Evolutionary conservation across 163 green algal species (phyloP), one percentile per base, ranked within the genome.

Genomic region (Smithsoniella earleae): DNA sequence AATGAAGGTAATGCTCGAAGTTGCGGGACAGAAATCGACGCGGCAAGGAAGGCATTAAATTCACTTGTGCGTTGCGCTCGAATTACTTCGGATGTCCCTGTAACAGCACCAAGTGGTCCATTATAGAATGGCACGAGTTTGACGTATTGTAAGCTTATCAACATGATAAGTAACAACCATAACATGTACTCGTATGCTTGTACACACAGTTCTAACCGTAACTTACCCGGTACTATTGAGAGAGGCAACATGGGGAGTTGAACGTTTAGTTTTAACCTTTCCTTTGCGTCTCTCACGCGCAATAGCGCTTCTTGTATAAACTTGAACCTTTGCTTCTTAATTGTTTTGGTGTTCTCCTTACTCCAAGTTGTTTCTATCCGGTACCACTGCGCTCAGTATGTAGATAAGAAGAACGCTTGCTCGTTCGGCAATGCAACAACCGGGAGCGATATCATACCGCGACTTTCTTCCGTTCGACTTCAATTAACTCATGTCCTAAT

Each of bases 41-140:
- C 58, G 40, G 58, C 25, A 38, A 69, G 58, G 58, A 69, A 69
- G 43, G 58, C 58, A 36, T 69, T 69, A 33, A 69, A 69, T 34
- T 69, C 58, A 33, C 58, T 69, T 30, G 58, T 34, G 20, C 58
- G 20, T 69, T 69, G 58, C 18, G 58, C 58, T 34, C 58, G 18
- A 1, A 69, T 38, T 30, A 69, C 34, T 34, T 69, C 58, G 5
- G 58, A 69, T 18, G 58, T 69, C 28, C 58, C n/a, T n/a, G n/a
- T n/a, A n/a, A n/a, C n/a, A n/a, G n/a, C n/a, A n/a, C n/a, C n/a
- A n/a, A n/a, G n/a, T n/a, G n/a, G n/a, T n/a, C n/a, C n/a, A n/a
- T n/a, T n/a, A n/a, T n/a, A n/a, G n/a, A n/a, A n/a, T n/a, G n/a
- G n/a, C n/a, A n/a, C n/a, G n/a, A n/a, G n/a, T n/a, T n/a, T n/a